Evolutionary conservation across 371 early-diverging fungal genomes (phyloP).

Genomic region (Syncephalastrum racemosum): DNA sequence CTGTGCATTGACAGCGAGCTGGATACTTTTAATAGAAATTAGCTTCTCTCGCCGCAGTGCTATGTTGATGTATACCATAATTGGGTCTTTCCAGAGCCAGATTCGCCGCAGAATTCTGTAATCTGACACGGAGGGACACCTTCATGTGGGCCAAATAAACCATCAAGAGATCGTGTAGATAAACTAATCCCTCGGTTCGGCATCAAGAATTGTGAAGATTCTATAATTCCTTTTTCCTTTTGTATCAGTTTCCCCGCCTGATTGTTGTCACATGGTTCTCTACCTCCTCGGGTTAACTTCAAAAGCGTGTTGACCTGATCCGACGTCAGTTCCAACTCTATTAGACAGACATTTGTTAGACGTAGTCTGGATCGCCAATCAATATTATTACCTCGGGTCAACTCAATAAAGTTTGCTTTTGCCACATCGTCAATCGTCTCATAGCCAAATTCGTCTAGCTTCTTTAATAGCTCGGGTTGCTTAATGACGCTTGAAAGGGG

Average conservation of each 20-base stretch:
- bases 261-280: not conserved
- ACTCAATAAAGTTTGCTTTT: conserved; percentile 15
- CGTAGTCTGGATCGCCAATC: not conserved
- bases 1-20: conserved; percentile 61
- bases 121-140: conserved; percentile 24
- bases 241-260: not conserved
- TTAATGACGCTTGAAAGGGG: too few species aligned
- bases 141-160: conserved; percentile 8
- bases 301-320: conserved; percentile 7
- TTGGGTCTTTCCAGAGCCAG: conserved; percentile 71
- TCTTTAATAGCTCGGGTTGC: conserved; percentile 14
- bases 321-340: conserved; percentile 11
- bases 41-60: not conserved
- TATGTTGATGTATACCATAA: conserved; percentile 42
- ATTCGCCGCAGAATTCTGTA: conserved; percentile 66
- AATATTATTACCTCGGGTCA: conserved; percentile 21
- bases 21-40: conserved; percentile 45
- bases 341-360: not conserved
- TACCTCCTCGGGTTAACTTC: conserved; percentile 15
- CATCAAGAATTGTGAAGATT: conserved; percentile 8
- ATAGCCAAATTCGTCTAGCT: conserved; percentile 26
- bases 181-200: conserved; percentile 9
- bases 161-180: not conserved
- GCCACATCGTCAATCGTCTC: conserved; percentile 25
- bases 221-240: conserved; percentile 2